phyloP scores from a whole-genome alignment of 768 basidiomycete genomes.

The Amanita exitialis region DNA sequence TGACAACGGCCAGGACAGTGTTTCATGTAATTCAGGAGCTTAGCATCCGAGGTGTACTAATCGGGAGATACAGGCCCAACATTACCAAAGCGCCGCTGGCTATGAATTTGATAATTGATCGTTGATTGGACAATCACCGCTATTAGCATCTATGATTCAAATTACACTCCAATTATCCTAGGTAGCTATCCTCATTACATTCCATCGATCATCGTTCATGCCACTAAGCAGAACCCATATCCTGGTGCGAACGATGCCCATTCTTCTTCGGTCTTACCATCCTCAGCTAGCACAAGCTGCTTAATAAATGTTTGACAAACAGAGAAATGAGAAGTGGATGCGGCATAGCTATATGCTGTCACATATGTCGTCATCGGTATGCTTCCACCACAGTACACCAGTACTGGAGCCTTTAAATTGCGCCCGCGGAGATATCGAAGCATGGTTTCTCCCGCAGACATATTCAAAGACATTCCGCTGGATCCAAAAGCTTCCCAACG shows the following conservation, averaged over 20 bases:
- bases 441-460: conserved; percentile 17
- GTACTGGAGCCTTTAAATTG: conserved; percentile 12
- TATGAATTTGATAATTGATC: too few relatives aligned
- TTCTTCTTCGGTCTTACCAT: neutral
- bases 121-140: too few relatives aligned
- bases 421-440: conserved; percentile 16
- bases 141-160: too few relatives aligned
- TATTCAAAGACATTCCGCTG: conserved; percentile 9
- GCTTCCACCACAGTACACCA: conserved; percentile 14
- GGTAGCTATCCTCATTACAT: neutral
- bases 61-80: too few relatives aligned
- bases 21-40: too few relatives aligned
- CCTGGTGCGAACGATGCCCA: neutral
- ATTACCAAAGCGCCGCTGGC: too few relatives aligned
- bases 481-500: conserved; percentile 11
- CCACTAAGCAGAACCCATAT: neutral
- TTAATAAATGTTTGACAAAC: neutral
- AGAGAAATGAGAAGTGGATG: conserved; percentile 9
- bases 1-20: neutral
- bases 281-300: neutral
- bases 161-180: too few relatives aligned
- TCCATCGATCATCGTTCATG: neutral
- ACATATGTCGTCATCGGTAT: conserved; percentile 15
- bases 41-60: too few relatives aligned
- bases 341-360: conserved; percentile 10